Evolutionary conservation across 805 yeast species (phyloP).

Genomic region (Limtongia smithiae): DNA sequence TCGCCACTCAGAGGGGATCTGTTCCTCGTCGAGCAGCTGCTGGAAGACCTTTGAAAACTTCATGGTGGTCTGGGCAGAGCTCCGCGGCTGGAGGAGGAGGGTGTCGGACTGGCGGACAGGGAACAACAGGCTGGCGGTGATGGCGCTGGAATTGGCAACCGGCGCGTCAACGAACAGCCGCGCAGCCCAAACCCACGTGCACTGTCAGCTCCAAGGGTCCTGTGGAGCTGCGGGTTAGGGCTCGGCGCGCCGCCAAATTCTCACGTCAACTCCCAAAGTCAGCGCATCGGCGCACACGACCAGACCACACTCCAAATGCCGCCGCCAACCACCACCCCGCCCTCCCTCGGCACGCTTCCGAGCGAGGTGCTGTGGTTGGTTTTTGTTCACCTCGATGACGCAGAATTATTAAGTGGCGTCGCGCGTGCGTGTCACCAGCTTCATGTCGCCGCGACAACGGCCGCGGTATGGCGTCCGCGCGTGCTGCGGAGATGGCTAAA

Average conservation of each 20-base stretch:
- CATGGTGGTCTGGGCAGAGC: conserved; percentile 42
- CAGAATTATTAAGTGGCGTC: not conserved
- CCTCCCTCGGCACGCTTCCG: conserved; percentile 2
- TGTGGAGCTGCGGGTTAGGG: too few species aligned
- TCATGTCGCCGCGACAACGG: too few species aligned
- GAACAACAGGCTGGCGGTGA: not conserved
- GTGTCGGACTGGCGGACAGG: not conserved
- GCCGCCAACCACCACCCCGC: not conserved
- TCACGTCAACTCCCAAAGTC: not conserved
- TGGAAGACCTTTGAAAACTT: conserved; percentile 73
- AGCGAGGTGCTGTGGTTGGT: conserved; percentile 10
- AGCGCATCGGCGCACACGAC: not conserved
- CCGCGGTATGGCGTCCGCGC: too few species aligned
- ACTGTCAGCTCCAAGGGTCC: too few species aligned
- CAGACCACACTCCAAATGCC: not conserved
- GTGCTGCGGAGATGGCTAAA: too few species aligned
- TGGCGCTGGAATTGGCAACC: too few species aligned
- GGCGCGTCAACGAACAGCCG: too few species aligned
- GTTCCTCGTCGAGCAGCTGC: conserved; percentile 56
- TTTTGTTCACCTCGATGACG: conserved; percentile 1
- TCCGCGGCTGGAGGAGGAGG: not conserved
- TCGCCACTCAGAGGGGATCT: conserved; percentile 65
- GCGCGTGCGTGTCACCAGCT: not conserved
- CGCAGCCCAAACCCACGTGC: too few species aligned
- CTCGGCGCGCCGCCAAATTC: too few species aligned